Percentiles rank a stretch among this genome's conserved stretches.
Evolutionary conservation across 164 flowering plant species (phyloP).

Genomic region (Cinnamomum micranthum): DNA sequence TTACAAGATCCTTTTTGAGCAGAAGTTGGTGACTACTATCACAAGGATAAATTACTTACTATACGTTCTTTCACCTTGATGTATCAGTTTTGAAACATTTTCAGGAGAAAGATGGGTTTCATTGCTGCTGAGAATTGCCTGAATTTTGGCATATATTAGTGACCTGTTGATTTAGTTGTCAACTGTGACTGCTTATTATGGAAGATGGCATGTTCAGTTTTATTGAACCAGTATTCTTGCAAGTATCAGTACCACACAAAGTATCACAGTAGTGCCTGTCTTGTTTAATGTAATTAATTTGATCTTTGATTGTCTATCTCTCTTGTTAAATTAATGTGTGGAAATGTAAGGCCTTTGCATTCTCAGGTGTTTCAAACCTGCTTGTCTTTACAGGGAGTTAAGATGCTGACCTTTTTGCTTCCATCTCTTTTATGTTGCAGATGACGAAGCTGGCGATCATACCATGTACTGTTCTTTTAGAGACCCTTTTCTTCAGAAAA

Average conservation of each 20-base stretch:
- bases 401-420: slow-evolving; percentile 4
- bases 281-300: not conserved
- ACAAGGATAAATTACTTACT: too few species aligned
- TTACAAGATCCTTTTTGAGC: not conserved
- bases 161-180: not conserved
- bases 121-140: too few species aligned
- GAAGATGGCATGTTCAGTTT: not conserved
- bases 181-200: not conserved
- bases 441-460: slow-evolving; percentile 97
- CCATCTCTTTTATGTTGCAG: slow-evolving; percentile 33
- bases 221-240: not conserved
- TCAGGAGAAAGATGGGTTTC: too few species aligned
- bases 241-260: not conserved
- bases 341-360: not conserved
- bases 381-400: not conserved
- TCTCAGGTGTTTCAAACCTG: not conserved
- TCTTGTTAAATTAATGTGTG: not conserved
- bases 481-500: slow-evolving; percentile 85
- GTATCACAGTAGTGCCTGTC: not conserved
- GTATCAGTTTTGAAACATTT: too few species aligned
- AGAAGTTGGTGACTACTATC: too few species aligned
- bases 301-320: not conserved
- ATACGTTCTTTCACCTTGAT: too few species aligned
- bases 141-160: not conserved
- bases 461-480: slow-evolving; percentile 90